Evolutionary conservation across 768 basidiomycete genomes (phyloP).

Genomic region (Xanthoconium stramineum): DNA sequence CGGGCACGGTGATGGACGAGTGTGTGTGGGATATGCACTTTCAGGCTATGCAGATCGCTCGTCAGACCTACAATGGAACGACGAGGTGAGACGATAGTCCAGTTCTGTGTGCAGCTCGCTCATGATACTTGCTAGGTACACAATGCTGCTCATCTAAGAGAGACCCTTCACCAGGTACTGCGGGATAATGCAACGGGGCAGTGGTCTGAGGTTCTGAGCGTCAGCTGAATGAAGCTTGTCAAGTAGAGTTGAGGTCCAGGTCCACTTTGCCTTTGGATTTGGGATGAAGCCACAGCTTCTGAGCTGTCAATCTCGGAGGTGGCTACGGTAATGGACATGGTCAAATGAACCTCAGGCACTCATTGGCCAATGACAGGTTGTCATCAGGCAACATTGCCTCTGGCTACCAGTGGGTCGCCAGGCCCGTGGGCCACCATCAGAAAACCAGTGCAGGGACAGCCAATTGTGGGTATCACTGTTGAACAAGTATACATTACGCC

Average conservation of each 20-base stretch:
- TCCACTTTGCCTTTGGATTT: too few species aligned
- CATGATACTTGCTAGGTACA: too few species aligned
- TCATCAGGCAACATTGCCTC: not conserved
- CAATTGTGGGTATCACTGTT: not conserved
- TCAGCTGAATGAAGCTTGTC: too few species aligned
- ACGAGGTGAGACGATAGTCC: not conserved
- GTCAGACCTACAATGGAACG: not conserved
- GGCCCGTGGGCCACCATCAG: constrained; percentile 3
- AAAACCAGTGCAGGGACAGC: not conserved
- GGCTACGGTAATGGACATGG: too few species aligned
- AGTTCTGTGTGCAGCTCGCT: not conserved
- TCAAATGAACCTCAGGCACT: too few species aligned
- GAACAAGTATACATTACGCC: not conserved
- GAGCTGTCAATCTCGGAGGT: too few species aligned
- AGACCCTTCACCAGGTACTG: too few species aligned
- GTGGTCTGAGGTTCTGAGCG: not conserved
- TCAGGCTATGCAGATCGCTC: not conserved
- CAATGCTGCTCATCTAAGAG: too few species aligned
- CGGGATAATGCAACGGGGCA: not conserved
- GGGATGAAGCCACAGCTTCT: too few species aligned
- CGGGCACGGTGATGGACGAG: not conserved
- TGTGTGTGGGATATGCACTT: too few species aligned
- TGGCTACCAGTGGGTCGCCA: not conserved
- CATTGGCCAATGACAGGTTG: too few species aligned
- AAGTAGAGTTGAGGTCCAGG: too few species aligned